Evolutionary conservation across 2,329 filamentous ascomycete species (phyloP).

Genomic region (Nothophoma quercina): DNA sequence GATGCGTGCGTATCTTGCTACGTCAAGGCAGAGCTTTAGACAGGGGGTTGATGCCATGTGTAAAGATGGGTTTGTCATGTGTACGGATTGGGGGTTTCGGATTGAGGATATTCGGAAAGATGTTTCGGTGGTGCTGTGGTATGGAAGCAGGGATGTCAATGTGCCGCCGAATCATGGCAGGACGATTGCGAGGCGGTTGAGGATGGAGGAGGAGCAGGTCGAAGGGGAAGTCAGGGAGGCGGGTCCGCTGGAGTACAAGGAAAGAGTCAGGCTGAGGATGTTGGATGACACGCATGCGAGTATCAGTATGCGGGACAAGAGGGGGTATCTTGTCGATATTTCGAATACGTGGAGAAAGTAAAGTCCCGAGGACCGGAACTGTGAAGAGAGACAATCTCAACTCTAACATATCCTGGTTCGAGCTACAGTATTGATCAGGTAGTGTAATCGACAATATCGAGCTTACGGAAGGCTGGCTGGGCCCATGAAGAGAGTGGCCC

Average conservation of each 20-base stretch:
- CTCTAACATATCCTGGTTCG: too few relatives aligned
- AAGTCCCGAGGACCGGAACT: too few relatives aligned
- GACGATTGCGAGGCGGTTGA: conserved; percentile 41
- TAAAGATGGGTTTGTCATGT: conserved; percentile 42
- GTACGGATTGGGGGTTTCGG: conserved; percentile 42
- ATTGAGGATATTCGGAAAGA: conserved; percentile 48
- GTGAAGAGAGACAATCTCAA: too few relatives aligned
- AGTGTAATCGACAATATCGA: too few relatives aligned
- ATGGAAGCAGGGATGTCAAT: conserved; percentile 44
- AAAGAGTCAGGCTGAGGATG: conserved; percentile 38
- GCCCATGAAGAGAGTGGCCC: too few relatives aligned
- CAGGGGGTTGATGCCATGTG: conserved; percentile 42
- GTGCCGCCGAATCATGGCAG: conserved; percentile 47
- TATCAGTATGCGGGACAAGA: conserved; percentile 22
- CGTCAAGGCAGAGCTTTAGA: conserved; percentile 32
- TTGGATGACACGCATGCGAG: conserved; percentile 48
- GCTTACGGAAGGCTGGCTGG: too few relatives aligned
- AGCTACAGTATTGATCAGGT: too few relatives aligned
- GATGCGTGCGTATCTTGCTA: conserved; percentile 28
- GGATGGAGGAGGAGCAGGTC: conserved; percentile 5
- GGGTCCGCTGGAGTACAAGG: conserved; percentile 8
- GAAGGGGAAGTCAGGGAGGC: background rate
- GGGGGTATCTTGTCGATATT: conserved; percentile 25
- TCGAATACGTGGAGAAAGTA: conserved; percentile 19
- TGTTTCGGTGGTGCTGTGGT: conserved; percentile 49